These are phyloP conservation scores for Botrytis fabae DNA, from an alignment of 2,329 filamentous ascomycete species.

Conservation along the genomic window DNA sequence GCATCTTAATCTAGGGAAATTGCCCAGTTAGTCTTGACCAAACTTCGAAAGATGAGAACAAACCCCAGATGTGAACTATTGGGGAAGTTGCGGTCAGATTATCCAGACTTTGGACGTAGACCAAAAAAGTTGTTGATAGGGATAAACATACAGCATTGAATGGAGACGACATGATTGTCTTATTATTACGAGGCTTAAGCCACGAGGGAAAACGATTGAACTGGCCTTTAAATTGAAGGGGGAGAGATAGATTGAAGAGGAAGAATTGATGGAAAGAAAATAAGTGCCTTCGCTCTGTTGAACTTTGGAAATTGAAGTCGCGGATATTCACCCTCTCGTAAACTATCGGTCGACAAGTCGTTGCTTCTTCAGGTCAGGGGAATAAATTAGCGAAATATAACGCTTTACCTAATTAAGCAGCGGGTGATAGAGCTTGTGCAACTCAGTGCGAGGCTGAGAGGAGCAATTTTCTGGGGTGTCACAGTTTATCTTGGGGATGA, in stretches of 20 bases:
- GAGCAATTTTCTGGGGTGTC: conserved; percentile 16
- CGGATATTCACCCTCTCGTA: conserved; percentile 27
- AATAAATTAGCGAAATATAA: conserved; percentile 33
- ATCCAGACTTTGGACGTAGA: conserved; percentile 35
- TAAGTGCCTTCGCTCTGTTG: conserved; percentile 5
- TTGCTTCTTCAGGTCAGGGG: conserved; percentile 34
- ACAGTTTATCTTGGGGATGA: neutral
- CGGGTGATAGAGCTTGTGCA: conserved; percentile 13
- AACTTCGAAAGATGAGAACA: conserved; percentile 31
- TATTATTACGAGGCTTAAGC: conserved; percentile 21
- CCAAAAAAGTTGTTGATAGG: conserved; percentile 23
- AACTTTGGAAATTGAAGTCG: conserved; percentile 24
- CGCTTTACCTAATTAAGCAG: conserved; percentile 22
- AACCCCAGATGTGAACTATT: conserved; percentile 36
- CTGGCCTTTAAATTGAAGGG: neutral
- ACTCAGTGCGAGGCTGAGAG: conserved; percentile 21
- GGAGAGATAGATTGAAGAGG: neutral
- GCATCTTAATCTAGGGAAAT: conserved; percentile 78
- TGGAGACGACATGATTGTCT: conserved; percentile 51
- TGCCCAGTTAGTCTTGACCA: conserved; percentile 33
- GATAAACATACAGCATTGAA: conserved; percentile 52
- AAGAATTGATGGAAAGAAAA: conserved; percentile 18
- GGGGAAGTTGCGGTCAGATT: conserved; percentile 37
- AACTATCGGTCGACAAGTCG: conserved; percentile 34
- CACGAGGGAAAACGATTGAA: conserved; percentile 14